A percentile compares a stretch with the other conserved stretches of the same genome.
These are phyloP conservation scores for Olyra latifolia DNA, from an alignment of 176 grass and related monocot genomes.

Conservation along the genomic window DNA sequence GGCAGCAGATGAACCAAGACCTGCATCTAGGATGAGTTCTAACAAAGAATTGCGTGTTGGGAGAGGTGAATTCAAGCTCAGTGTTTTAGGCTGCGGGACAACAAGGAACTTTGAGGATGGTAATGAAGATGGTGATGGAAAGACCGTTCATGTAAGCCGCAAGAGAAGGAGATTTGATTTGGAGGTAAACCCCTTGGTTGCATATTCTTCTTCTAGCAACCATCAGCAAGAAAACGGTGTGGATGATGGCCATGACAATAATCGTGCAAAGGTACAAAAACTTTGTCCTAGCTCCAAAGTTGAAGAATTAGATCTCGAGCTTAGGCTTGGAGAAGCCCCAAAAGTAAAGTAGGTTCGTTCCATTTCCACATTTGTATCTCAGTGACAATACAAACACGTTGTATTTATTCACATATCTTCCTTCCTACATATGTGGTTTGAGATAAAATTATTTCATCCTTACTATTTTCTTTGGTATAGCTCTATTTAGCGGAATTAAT, in stretches of 20 bases:
- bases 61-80: conserved; percentile 25
- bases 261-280: conserved; percentile 35
- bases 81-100: conserved; percentile 26
- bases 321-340: conserved; percentile 61
- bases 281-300: conserved; percentile 34
- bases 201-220: conserved; percentile 32
- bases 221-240: conserved; percentile 21
- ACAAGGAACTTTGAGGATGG: background rate
- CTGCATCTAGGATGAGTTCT: background rate
- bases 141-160: background rate
- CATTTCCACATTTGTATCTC: background rate
- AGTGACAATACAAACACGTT: conserved; percentile 13
- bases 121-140: conserved; percentile 17
- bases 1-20: conserved; percentile 23
- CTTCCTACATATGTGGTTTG: background rate
- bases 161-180: conserved; percentile 54
- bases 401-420: conserved; percentile 11
- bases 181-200: conserved; percentile 14
- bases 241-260: background rate
- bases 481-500: background rate
- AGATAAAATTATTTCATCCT: background rate
- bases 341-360: conserved; percentile 48
- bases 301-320: conserved; percentile 89
- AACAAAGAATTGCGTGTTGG: conserved; percentile 24
- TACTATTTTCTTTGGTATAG: background rate